Conservation (phyloP, 1,284 basidiomycete species). For the Boletus hoseneyae region DNA sequence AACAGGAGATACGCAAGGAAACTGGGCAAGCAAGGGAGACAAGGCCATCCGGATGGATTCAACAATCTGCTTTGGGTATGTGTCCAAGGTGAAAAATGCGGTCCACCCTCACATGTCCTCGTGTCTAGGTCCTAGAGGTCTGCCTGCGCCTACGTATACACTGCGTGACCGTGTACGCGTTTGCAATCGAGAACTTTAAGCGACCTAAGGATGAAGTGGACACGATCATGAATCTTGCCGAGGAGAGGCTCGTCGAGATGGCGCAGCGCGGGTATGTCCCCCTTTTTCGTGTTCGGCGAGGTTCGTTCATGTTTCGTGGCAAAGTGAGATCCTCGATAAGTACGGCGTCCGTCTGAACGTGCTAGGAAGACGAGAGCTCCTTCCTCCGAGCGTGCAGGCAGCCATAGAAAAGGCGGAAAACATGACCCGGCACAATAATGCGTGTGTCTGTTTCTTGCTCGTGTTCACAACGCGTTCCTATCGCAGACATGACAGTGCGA, state of each 20-base stretch:
- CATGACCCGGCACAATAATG: slow-evolving; percentile 72
- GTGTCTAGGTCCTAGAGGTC: slow-evolving; percentile 71
- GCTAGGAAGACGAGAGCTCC: slow-evolving; percentile 73
- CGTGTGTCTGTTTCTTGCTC: slow-evolving; percentile 32
- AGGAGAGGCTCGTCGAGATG: slow-evolving; percentile 80
- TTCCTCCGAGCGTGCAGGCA: slow-evolving; percentile 72
- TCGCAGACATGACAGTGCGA: slow-evolving; percentile 54
- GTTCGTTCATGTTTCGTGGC: not conserved
- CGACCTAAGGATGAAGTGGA: slow-evolving; percentile 85
- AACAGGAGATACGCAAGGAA: slow-evolving; percentile 90
- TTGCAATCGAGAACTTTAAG: slow-evolving; percentile 97
- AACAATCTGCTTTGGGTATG: slow-evolving; percentile 75
- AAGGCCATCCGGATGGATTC: slow-evolving; percentile 89
- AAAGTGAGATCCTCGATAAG: slow-evolving; percentile 72
- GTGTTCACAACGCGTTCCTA: not conserved
- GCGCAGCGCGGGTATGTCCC: slow-evolving; percentile 72
- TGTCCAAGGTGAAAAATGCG: slow-evolving; percentile 9
- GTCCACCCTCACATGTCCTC: not conserved
- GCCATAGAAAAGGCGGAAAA: slow-evolving; percentile 76
- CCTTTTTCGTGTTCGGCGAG: not conserved
- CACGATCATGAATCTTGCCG: slow-evolving; percentile 82
- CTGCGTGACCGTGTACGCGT: slow-evolving; percentile 92
- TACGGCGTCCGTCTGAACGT: slow-evolving; percentile 87
- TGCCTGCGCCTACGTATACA: slow-evolving; percentile 74
- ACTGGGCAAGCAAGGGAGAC: slow-evolving; percentile 57